A percentile compares a stretch with the other conserved stretches of the same genome.
phyloP scores from a whole-genome alignment of 2,329 filamentous ascomycete genomes.

The Fusarium tjaetaba region DNA sequence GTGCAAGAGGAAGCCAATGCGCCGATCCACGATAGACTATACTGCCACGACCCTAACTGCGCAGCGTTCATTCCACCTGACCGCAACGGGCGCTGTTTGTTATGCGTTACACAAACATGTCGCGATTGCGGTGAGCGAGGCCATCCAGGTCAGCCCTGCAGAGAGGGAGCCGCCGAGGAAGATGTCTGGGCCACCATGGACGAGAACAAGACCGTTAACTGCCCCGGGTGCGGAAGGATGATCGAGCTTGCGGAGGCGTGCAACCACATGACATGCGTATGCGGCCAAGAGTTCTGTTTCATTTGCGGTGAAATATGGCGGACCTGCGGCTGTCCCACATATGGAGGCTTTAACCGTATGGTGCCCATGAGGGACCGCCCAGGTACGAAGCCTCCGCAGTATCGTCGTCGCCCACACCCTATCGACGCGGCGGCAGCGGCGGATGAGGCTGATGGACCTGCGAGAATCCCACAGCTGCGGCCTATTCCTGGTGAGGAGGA shows the following conservation, averaged over 20 bases:
- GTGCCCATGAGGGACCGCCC: slow-evolving; percentile 19
- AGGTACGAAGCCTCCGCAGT: slow-evolving; percentile 30
- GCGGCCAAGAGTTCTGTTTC: slow-evolving; percentile 61
- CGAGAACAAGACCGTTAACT: slow-evolving; percentile 32
- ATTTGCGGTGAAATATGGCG: slow-evolving; percentile 56
- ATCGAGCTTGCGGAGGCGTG: slow-evolving; percentile 35
- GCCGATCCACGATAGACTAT: slow-evolving; percentile 18
- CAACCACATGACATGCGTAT: slow-evolving; percentile 52
- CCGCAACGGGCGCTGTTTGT: slow-evolving; percentile 4
- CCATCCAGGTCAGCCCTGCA: slow-evolving; percentile 21
- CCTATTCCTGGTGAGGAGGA: slow-evolving; percentile 12
- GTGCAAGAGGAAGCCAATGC: slow-evolving; percentile 19
- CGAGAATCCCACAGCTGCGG: slow-evolving; percentile 29
- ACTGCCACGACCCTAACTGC: slow-evolving; percentile 38
- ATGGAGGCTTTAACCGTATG: slow-evolving; percentile 5
- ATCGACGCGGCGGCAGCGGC: neutral
- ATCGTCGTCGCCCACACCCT: slow-evolving; percentile 7
- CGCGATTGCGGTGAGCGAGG: neutral
- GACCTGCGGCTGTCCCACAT: slow-evolving; percentile 47
- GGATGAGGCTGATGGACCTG: neutral
- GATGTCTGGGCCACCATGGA: slow-evolving; percentile 43
- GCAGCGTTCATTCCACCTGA: slow-evolving; percentile 34
- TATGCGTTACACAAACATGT: slow-evolving; percentile 29
- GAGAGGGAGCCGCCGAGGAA: slow-evolving; percentile 18
- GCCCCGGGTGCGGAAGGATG: slow-evolving; percentile 37